Conservation (phyloP, 108 stramenopile species). For the Skeletonema potamos region DNA sequence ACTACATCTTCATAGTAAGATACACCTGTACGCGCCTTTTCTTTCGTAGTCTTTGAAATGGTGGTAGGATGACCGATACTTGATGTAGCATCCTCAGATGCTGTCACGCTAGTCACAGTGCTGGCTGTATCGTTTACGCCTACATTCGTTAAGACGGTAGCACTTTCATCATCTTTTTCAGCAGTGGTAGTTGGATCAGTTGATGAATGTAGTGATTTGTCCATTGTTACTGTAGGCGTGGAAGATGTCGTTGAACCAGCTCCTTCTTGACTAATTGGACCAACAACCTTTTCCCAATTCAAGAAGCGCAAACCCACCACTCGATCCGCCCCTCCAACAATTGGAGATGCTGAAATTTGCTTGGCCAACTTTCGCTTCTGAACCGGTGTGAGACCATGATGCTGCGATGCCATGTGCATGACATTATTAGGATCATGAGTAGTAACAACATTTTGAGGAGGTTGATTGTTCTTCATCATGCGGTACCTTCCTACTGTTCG, state of each 20-base stretch:
- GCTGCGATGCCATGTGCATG: background rate
- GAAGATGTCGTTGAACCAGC: background rate
- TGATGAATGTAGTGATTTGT: background rate
- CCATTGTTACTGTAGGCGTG: background rate
- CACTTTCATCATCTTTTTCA: background rate
- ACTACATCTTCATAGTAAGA: conserved; percentile 41
- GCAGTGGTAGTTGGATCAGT: background rate
- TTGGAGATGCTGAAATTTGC: background rate
- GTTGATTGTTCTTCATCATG: conserved; percentile 18
- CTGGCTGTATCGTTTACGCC: background rate
- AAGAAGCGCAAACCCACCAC: conserved; percentile 27
- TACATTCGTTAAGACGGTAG: background rate
- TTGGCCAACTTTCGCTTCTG: background rate
- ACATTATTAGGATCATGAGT: conserved; percentile 9
- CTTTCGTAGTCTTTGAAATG: background rate
- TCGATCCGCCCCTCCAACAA: conserved; percentile 35
- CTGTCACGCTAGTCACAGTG: background rate
- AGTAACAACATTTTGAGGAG: conserved; percentile 6
- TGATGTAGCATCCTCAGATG: background rate
- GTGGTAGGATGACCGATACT: background rate
- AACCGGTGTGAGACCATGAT: background rate
- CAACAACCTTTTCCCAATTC: conserved; percentile 13
- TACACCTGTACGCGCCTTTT: background rate
- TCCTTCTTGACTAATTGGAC: background rate
- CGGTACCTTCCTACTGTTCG: conserved; percentile 34